These are phyloP conservation scores for Phytophthora crassamura DNA, from an alignment of 352 stramenopile species.

Conservation along the genomic window DNA sequence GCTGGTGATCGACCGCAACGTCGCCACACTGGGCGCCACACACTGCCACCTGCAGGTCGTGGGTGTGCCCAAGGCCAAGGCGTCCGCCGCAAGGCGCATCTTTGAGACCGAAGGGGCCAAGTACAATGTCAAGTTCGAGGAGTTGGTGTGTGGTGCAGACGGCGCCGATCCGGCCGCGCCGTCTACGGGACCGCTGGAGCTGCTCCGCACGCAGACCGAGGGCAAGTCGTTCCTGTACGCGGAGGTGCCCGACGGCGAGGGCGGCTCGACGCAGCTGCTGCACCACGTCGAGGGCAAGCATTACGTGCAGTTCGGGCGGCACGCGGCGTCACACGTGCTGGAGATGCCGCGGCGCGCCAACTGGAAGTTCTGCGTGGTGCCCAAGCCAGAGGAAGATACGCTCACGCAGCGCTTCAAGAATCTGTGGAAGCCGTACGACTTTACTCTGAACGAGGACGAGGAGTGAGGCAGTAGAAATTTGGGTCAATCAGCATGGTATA, in stretches of 20 bases:
- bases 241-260: constrained; percentile 60
- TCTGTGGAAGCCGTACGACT: constrained; percentile 78
- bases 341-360: constrained; percentile 72
- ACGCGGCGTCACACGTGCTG: constrained; percentile 65
- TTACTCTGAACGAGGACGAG: constrained; percentile 52
- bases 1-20: constrained; percentile 83
- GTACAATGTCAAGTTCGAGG: constrained; percentile 76
- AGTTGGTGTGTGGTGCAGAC: constrained; percentile 34
- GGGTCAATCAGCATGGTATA: constrained; percentile 27
- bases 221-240: constrained; percentile 73
- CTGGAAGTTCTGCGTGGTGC: constrained; percentile 86
- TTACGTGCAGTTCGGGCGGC: constrained; percentile 86
- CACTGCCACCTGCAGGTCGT: constrained; percentile 84
- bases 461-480: not conserved
- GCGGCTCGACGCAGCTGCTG: constrained; percentile 48
- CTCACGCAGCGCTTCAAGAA: constrained; percentile 72
- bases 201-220: constrained; percentile 46
- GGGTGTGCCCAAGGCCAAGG: constrained; percentile 59
- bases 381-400: constrained; percentile 72
- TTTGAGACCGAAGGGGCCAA: constrained; percentile 76
- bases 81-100: constrained; percentile 41
- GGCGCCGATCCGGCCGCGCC: not conserved
- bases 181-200: constrained; percentile 36
- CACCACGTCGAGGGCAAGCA: constrained; percentile 79
- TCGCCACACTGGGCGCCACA: constrained; percentile 69